phyloP scores from a whole-genome alignment of 306 rosid genomes.

The Corylus americana region DNA sequence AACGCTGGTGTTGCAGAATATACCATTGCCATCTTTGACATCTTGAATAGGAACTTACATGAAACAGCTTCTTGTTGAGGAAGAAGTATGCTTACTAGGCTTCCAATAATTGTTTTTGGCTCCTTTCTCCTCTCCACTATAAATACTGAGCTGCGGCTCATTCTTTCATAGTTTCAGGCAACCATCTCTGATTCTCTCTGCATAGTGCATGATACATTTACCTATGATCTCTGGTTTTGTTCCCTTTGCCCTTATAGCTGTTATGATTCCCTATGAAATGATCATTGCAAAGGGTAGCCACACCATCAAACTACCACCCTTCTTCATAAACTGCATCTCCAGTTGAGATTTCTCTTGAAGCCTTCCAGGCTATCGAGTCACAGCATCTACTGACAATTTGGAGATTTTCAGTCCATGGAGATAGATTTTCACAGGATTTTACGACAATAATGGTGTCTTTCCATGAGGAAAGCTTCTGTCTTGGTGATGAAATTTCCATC shows the following conservation, averaged over 20 bases:
- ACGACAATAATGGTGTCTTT: conserved; percentile 79
- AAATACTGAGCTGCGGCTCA: conserved; percentile 60
- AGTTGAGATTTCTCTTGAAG: conserved; percentile 48
- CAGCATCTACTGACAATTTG: conserved; percentile 92
- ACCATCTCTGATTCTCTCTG: conserved; percentile 50
- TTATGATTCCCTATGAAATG: conserved; percentile 63
- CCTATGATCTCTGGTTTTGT: conserved; percentile 65
- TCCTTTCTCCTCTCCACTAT: conserved; percentile 55
- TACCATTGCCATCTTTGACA: conserved; percentile 79
- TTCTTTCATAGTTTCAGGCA: conserved; percentile 51
- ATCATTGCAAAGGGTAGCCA: conserved; percentile 56
- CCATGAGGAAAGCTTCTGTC: conserved; percentile 90
- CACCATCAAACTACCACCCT: conserved; percentile 66
- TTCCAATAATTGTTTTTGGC: conserved; percentile 68
- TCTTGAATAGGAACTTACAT: conserved; percentile 72
- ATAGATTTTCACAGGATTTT: conserved; percentile 69
- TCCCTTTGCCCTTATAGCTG: conserved; percentile 70
- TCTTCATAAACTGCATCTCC: conserved; percentile 47
- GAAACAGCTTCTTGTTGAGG: conserved; percentile 75
- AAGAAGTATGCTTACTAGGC: conserved; percentile 75
- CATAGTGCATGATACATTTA: conserved; percentile 72
- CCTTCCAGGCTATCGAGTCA: conserved; percentile 88
- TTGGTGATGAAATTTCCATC: conserved; percentile 81
- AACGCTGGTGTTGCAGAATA: conserved; percentile 82
- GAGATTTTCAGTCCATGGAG: conserved; percentile 93